phyloP scores from a whole-genome alignment of 148 eudicot species.

The Amaranthus cruentus region DNA sequence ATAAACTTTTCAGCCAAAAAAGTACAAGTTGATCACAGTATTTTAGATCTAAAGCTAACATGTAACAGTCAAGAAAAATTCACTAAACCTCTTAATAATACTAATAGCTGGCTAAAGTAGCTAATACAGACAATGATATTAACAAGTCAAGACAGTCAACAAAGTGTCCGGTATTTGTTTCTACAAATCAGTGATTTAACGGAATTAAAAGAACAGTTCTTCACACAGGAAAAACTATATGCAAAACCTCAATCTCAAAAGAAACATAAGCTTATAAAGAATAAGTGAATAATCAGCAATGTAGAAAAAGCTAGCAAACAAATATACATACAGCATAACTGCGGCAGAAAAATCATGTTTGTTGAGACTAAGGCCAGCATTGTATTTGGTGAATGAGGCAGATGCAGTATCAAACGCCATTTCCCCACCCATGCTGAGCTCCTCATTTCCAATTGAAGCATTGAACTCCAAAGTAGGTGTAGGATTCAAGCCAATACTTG shows the following conservation, averaged over 20 bases:
- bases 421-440: slow-evolving; percentile 76
- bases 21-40: too few species aligned
- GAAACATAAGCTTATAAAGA: background rate
- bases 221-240: background rate
- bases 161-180: too few species aligned
- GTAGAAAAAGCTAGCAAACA: background rate
- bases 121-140: too few species aligned
- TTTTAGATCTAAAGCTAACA: too few species aligned
- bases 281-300: background rate
- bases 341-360: slow-evolving; percentile 77
- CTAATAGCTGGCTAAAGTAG: too few species aligned
- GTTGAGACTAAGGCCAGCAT: slow-evolving; percentile 66
- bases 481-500: slow-evolving; percentile 79
- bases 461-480: slow-evolving; percentile 65
- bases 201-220: background rate
- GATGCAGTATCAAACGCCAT: slow-evolving; percentile 83
- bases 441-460: slow-evolving; percentile 67
- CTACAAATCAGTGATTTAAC: background rate
- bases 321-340: slow-evolving; percentile 57
- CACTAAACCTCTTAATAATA: too few species aligned
- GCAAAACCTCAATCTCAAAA: background rate
- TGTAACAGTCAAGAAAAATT: too few species aligned
- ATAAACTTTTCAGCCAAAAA: too few species aligned
- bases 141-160: too few species aligned
- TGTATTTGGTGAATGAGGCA: slow-evolving; percentile 76